Evolutionary conservation across 306 rosid genomes (phyloP), one percentile per base, ranked within the genome.

Genomic region (Herpetospermum pedunculosum): DNA sequence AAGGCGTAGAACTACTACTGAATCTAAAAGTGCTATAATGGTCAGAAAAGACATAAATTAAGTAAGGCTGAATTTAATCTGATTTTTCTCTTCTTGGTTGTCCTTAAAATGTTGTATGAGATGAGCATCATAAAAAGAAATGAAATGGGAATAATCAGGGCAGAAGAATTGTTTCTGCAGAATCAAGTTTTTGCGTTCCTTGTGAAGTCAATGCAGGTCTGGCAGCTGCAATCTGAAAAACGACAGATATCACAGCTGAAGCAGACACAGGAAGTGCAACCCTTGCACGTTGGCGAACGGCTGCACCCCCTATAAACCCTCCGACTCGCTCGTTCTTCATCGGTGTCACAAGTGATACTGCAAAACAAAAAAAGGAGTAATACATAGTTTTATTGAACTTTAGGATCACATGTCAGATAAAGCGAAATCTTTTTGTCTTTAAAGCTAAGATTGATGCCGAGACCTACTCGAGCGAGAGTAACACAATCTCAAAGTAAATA

Each of bases 221-320:
- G 98, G 91, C 97, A 94, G 83, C 87, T 84, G 88, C 97, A 94
- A 79, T 94, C 97, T 8, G 96, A 91, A 82, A 91, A 91, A 6
- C 97, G 97, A 81, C 98, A 93, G 67, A 86, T 83, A 44, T 89
- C 92, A 74, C 97, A 93, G 2, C 97, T 96, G 62, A 93, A 93
- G 84, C 98, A 93, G 70, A 93, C 98, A 47, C 98, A 93, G 32
- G 97, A 89, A 76, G 97, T 91, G 86, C 98, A 93, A 49, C 98
- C 98, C 78, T 86, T 88, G 91, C 98, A 93, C 6, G 97, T 89
- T 26, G 96, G 92, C 6, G 92, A 81, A 40, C 91, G 89, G 68
- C 68, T 62, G 78, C 98, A 93, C 78, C 96, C 96, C 78, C 98
- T 81, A 83, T 91, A 93, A 48, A 93, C 88, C 76, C 94, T 86